Evolutionary conservation across 2,329 filamentous ascomycete genomes (phyloP), one percentile per base, ranked within the genome.

Genomic region (Aphanoascus verrucosus): DNA sequence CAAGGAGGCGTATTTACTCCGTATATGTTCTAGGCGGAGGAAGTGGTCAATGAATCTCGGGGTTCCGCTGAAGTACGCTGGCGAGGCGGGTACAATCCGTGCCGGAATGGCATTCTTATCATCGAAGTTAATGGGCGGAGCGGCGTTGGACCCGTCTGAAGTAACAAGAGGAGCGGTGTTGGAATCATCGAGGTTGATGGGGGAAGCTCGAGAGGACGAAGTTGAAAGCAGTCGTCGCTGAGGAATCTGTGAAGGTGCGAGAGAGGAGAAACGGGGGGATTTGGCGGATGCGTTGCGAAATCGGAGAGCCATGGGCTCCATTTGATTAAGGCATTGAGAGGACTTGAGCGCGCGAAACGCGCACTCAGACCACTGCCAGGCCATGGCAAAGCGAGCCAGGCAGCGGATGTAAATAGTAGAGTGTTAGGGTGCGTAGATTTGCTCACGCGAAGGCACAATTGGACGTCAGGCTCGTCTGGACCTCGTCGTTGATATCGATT

Each of bases 41-140:
- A 86, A 81, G 63, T 86, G 80, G 71, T 98, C 93, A 70, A 85
- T 93, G 75, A 95, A 96, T 52, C 79, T 77, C 1, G 90, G 86
- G 57, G 84, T 84, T 50, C 85, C 85, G 50, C 88, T 90, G 74
- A 97, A 98, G 73, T 98, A 98, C n/a, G 91, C 93, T 2, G 88
- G 84, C 35, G 90, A 95, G 23, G 79, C 78, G 17, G 93, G 93
- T 35, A 96, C 74, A 19, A 94, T 75, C 59, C 93, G 87, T 51
- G 86, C 83, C 59, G 81, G 77, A 23, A 63, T 59, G 28, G 70
- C 59, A 42, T 19, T 55, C 56, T 63, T 62, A 34, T 60, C 49
- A 17, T 31, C 35, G 54, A 68, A 65, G 55, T 73, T 58, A 52
- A 70, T 66, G 52, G 67, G 61, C 14, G 66, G 63, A 28, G 67